Base-by-base conservation (phyloP, 73 alveolate species). In the Paraurostyla sp. region DNA sequence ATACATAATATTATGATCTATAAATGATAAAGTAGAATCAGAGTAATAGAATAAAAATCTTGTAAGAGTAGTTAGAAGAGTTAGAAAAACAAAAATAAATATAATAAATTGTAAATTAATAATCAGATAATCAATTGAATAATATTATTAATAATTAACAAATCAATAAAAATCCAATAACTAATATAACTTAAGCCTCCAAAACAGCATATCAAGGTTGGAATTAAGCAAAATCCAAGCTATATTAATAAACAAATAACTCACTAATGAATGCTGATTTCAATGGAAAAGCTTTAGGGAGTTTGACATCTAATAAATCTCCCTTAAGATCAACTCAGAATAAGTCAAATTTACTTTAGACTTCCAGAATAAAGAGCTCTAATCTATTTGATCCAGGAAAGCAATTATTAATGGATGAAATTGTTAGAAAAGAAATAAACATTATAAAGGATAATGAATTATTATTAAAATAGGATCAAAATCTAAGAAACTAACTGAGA, bases 131-230 rank as follows among this genome's bases (percentile, higher is more conserved):
- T 65, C 35, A 38, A n/a, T 65, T 38, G 7, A 16, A 36, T 38
- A 65, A 30, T 65, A 65, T n/a, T n/a, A n/a, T n/a, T n/a, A n/a
- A n/a, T n/a, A n/a, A n/a, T n/a, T n/a, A n/a, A n/a, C n/a, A n/a
- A n/a, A n/a, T n/a, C n/a, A n/a, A n/a, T 40, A 65, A 65, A 22
- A 65, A 65, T 38, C 82, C 82, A 11, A 40, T 65, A 38, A 65
- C 82, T n/a, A n/a, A n/a, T n/a, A n/a, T n/a, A 32, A 65, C 60
- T 65, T 65, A 65, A 65, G 82, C 60, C 3, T 65, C 82, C 3
- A 65, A 65, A 65, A 65, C 82, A 1, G 82, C 82, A 22, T 65
- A 65, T 65, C 38, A 36, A 65, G 82, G 82, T 1, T 65, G 82
- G 82, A 65, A 65, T 65, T 6, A 6, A 35, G 41, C 82, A 18